Conservation (phyloP, 768 basidiomycete genomes). For the Suillus brevipes region DNA sequence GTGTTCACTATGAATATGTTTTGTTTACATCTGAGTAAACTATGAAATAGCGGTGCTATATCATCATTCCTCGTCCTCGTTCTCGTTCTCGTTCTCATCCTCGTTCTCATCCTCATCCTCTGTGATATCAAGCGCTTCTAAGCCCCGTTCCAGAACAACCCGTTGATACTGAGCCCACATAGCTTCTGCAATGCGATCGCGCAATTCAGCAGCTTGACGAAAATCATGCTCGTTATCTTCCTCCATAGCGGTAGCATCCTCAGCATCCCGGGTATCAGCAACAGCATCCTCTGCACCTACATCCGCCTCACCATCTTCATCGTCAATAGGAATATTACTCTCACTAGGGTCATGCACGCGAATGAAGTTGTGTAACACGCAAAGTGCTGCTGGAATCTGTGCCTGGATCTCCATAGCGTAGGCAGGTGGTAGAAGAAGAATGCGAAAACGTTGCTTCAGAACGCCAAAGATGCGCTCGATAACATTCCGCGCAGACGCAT, state of each 20-base stretch:
- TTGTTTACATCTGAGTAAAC: no score
- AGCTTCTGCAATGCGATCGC: neutral
- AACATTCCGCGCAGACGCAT: no score
- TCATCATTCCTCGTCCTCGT: no score
- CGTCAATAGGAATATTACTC: neutral
- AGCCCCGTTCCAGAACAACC: neutral
- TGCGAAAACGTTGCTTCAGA: no score
- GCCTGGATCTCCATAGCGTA: conserved; percentile 16
- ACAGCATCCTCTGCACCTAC: neutral
- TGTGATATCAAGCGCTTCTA: neutral
- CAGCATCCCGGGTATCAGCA: neutral
- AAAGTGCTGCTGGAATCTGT: conserved; percentile 20
- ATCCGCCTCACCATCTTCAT: neutral
- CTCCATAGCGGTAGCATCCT: neutral
- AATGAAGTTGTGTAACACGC: conserved; percentile 29
- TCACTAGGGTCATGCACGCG: conserved; percentile 13
- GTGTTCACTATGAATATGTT: neutral
- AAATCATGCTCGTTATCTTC: neutral
- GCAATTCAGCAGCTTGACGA: neutral
- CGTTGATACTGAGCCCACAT: neutral
- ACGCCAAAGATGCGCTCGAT: no score
- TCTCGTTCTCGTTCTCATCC: no score
- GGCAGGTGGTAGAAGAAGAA: no score
- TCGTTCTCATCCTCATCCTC: neutral
- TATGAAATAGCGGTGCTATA: no score